Conservation (phyloP, 306 rosid species). For the Hippophae rhamnoides region DNA sequence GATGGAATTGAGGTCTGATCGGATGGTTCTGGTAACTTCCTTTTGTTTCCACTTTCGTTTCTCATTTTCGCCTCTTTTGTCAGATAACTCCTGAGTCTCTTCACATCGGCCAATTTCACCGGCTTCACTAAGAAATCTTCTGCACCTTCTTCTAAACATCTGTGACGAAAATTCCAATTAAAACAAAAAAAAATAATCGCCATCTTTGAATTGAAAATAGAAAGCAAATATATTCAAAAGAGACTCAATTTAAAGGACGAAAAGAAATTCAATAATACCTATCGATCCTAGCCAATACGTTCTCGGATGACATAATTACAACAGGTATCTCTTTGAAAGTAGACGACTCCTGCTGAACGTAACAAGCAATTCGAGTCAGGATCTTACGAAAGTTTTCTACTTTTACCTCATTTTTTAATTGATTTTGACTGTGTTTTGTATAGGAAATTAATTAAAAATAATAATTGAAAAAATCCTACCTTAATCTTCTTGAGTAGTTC, state of each 20-base stretch:
- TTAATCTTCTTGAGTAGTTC: constrained; percentile 87
- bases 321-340: constrained; percentile 68
- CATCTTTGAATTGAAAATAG: too few species aligned
- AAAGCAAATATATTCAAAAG: neutral
- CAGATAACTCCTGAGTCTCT: constrained; percentile 49
- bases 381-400: too few species aligned
- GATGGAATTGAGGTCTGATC: constrained; percentile 20
- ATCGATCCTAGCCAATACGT: constrained; percentile 80
- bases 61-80: constrained; percentile 35
- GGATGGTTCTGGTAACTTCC: constrained; percentile 44
- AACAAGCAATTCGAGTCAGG: neutral
- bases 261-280: constrained; percentile 31
- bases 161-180: constrained; percentile 7
- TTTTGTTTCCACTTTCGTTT: constrained; percentile 25
- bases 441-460: neutral
- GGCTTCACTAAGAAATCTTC: constrained; percentile 96
- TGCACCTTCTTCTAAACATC: constrained; percentile 97
- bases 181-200: neutral
- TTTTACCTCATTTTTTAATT: neutral
- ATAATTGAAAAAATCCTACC: constrained; percentile 20
- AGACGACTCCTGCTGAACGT: constrained; percentile 58
- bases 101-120: constrained; percentile 80
- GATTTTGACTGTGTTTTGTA: neutral
- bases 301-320: constrained; percentile 96
- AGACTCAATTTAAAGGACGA: too few species aligned